Evolutionary conservation across 139 green algal species (phyloP).

Genomic region (Protoeuglena noctilucae): DNA sequence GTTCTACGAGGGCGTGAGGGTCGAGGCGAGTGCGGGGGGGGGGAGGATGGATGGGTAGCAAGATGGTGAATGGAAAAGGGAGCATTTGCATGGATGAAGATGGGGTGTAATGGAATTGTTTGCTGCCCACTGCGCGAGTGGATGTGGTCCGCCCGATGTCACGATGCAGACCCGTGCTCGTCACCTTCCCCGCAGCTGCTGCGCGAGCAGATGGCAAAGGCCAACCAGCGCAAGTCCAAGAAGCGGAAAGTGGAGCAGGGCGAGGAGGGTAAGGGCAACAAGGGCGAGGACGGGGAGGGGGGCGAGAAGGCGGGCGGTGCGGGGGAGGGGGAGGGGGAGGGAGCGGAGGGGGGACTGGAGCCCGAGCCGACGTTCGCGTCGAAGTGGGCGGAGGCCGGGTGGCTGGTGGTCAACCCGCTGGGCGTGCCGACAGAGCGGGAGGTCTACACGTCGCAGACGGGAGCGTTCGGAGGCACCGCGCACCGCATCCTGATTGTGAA

Average conservation of each 20-base stretch:
- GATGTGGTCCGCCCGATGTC: too few relatives aligned
- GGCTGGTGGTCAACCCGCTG: constrained; percentile 48
- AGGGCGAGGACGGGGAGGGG: neutral
- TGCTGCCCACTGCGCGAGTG: too few relatives aligned
- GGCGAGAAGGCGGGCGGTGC: constrained; percentile 4
- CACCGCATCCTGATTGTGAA: neutral
- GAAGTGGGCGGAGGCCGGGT: constrained; percentile 24
- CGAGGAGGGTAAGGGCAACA: too few relatives aligned
- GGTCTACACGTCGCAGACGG: constrained; percentile 2
- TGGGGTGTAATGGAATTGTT: too few relatives aligned
- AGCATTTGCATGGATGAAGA: too few relatives aligned
- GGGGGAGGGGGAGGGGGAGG: neutral
- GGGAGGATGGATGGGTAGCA: too few relatives aligned
- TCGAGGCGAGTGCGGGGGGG: too few relatives aligned
- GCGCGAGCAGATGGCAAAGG: neutral
- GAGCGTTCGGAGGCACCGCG: neutral
- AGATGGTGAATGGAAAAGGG: too few relatives aligned
- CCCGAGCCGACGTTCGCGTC: neutral
- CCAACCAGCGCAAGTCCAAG: too few relatives aligned
- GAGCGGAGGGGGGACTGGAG: neutral
- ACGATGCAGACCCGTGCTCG: too few relatives aligned
- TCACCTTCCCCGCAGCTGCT: too few relatives aligned
- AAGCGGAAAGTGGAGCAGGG: too few relatives aligned
- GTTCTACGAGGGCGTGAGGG: neutral
- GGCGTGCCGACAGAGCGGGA: constrained; percentile 56